Percentiles rank a stretch among this genome's conserved stretches.
phyloP scores from a whole-genome alignment of 768 basidiomycete species.

The Amanita inopinata region DNA sequence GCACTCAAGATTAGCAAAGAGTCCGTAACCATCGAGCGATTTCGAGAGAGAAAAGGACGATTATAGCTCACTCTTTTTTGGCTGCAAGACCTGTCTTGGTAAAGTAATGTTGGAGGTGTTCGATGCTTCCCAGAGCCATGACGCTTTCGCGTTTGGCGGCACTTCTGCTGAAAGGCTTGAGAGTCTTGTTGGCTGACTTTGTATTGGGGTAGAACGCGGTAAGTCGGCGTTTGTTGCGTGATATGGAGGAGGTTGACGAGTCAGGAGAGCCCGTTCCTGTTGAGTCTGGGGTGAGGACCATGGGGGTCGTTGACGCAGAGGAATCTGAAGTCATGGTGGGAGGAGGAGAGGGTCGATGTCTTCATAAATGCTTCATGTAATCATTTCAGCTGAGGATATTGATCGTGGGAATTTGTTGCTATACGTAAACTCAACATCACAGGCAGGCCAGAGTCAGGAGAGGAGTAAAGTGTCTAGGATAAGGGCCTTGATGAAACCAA shows the following conservation, averaged over 20 bases:
- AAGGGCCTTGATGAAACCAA: neutral
- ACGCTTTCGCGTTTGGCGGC: constrained; percentile 93
- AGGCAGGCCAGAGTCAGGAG: neutral
- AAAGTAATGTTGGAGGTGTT: constrained; percentile 92
- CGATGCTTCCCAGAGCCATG: constrained; percentile 90
- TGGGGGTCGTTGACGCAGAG: constrained; percentile 39
- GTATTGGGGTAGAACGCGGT: constrained; percentile 74
- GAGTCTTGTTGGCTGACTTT: constrained; percentile 58
- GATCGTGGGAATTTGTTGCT: neutral
- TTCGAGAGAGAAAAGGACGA: constrained; percentile 9
- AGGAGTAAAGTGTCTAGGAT: neutral
- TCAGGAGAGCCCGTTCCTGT: constrained; percentile 30
- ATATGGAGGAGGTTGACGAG: constrained; percentile 13
- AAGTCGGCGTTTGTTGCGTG: constrained; percentile 43
- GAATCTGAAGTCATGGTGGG: constrained; percentile 29
- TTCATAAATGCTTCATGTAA: neutral
- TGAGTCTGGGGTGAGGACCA: constrained; percentile 52
- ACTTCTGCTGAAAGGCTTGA: constrained; percentile 82
- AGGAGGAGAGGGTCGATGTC: neutral
- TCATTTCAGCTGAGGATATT: neutral
- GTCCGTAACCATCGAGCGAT: neutral
- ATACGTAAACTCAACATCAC: neutral
- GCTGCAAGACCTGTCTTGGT: constrained; percentile 76
- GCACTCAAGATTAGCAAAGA: constrained; percentile 9
- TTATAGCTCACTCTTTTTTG: constrained; percentile 53